Evolutionary conservation across 179 eudicot genomes (phyloP).

Genomic region (Silene coronaria): DNA sequence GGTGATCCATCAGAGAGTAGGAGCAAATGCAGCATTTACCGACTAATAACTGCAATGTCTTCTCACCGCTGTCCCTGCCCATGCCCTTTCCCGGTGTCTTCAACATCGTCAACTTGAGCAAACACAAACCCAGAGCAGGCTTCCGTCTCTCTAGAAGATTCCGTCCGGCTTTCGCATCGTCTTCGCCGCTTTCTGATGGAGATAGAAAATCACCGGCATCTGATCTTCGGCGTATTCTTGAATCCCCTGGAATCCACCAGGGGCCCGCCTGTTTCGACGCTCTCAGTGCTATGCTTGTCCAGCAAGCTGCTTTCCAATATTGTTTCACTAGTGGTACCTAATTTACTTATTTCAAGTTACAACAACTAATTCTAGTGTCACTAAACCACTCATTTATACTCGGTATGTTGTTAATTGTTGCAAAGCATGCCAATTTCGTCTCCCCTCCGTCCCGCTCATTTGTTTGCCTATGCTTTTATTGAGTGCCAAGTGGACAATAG

Average conservation of each 20-base stretch:
- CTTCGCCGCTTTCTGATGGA: conserved; percentile 9
- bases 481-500: too few species aligned
- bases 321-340: conserved; percentile 74
- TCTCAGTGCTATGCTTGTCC: conserved; percentile 82
- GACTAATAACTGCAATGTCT: conserved; percentile 8
- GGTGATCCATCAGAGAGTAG: too few species aligned
- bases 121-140: background rate
- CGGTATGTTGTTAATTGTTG: too few species aligned
- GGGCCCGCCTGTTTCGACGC: conserved; percentile 96
- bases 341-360: too few species aligned
- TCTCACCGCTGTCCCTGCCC: background rate
- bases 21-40: background rate
- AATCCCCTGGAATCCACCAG: conserved; percentile 66
- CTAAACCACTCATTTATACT: too few species aligned
- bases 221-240: conserved; percentile 50
- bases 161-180: background rate
- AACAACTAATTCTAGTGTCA: too few species aligned
- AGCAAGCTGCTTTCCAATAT: conserved; percentile 63
- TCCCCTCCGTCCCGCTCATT: too few species aligned
- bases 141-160: background rate
- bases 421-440: too few species aligned
- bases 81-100: too few species aligned
- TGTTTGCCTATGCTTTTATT: background rate
- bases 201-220: conserved; percentile 29
- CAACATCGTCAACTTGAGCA: background rate